These are phyloP conservation scores for Leucosporidium creatinivorum DNA, from an alignment of 768 basidiomycete genomes.

Conservation along the genomic window DNA sequence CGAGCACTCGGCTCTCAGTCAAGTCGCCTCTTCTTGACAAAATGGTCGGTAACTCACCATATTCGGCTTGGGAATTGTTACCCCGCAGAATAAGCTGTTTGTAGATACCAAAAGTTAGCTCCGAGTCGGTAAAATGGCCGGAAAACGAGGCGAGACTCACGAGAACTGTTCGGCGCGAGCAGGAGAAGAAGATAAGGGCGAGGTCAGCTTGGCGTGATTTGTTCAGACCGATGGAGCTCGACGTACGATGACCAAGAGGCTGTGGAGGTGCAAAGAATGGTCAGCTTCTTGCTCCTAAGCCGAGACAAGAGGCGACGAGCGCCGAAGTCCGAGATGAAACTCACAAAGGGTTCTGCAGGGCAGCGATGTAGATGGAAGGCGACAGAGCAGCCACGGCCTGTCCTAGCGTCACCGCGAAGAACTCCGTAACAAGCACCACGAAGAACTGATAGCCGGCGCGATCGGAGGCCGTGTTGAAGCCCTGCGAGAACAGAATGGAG, in stretches of 20 bases:
- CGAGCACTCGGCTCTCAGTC: no score
- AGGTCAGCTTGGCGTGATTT: not conserved
- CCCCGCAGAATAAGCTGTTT: constrained; percentile 61
- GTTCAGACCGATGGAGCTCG: not conserved
- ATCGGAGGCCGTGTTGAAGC: constrained; percentile 36
- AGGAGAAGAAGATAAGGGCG: constrained; percentile 35
- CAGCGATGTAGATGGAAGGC: constrained; percentile 68
- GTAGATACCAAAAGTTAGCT: no score
- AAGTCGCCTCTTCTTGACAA: no score
- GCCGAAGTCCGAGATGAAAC: no score
- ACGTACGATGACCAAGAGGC: no score
- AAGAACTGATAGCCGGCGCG: constrained; percentile 37
- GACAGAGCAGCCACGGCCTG: constrained; percentile 64
- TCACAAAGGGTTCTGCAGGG: constrained; percentile 53
- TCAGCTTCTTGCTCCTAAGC: no score
- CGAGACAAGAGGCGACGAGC: no score
- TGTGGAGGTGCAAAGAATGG: no score
- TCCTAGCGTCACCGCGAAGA: constrained; percentile 57
- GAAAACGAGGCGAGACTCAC: no score
- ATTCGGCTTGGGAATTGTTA: constrained; percentile 61
- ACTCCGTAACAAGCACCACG: constrained; percentile 56
- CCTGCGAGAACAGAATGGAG: not conserved
- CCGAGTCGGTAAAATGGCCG: no score
- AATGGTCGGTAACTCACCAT: constrained; percentile 44
- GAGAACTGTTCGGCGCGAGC: constrained; percentile 30